Evolutionary conservation across 352 stramenopile genomes (phyloP), one percentile per base, ranked within the genome.

Genomic region (Phytophthora quininea): DNA sequence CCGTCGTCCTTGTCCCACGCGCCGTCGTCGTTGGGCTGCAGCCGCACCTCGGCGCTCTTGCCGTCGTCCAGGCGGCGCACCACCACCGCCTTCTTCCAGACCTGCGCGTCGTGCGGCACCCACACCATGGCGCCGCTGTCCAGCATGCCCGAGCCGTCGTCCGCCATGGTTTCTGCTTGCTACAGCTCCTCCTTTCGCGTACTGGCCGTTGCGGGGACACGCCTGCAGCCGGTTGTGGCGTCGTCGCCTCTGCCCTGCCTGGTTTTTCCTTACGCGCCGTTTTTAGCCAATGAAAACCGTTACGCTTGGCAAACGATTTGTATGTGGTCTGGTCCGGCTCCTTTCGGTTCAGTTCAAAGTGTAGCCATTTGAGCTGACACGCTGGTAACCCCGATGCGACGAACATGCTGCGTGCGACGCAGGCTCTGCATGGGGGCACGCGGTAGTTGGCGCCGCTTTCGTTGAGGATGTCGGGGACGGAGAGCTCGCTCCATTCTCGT

Each of bases 41-140:
- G 72, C 0, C 86, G 86, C 60, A 95, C 84, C 35, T 91, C 67
- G 12, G 84, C 83, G 58, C 69, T 58, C 48, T 60, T 37, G 35
- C 80, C 82, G 56, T 88, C 79, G 33, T 76, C 72, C 32, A 90
- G 54, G 19, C 83, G 84, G 5, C 66, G 66, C 52, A 93, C 71
- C 30, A 93, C 82, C 31, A 90, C 80, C 1, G 87, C 87, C 54
- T 86, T 86, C 75, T 90, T 91, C 87, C 87, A 95, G 8, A 95
- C 85, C 54, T 89, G 69, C 51, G 80, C 62, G 40, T 87, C 74
- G 68, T 95, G 85, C 2, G 87, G 87, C 50, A 95, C 85, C 87
- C 87, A 95, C 19, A 95, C 82, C 76, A 89, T 86, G 46, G 86
- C 83, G 48, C 80, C 79, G 64, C 84, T 77, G 68, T 89, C 82